phyloP scores from a whole-genome alignment of 225 moss, liverwort and hornwort species.

The Lunularia cruciata region DNA sequence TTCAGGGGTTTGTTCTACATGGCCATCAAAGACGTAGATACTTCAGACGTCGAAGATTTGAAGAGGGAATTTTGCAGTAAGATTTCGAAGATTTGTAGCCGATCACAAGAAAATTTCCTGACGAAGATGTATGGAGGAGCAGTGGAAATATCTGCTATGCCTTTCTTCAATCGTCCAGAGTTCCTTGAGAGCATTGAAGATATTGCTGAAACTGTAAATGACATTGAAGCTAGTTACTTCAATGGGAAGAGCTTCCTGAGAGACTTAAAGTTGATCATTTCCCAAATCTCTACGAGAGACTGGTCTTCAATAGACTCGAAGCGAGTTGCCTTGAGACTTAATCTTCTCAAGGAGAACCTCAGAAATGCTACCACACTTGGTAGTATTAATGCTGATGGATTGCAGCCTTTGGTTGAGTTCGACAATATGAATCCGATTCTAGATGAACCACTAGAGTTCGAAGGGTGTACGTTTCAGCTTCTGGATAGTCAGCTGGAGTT shows the following conservation, averaged over 20 bases:
- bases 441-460: constrained; percentile 24
- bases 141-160: constrained; percentile 57
- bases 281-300: constrained; percentile 35
- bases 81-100: constrained; percentile 44
- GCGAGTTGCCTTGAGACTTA: constrained; percentile 47
- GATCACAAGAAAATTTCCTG: constrained; percentile 44
- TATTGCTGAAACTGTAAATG: constrained; percentile 37
- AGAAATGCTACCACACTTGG: constrained; percentile 37
- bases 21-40: constrained; percentile 64
- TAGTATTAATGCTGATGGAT: constrained; percentile 20
- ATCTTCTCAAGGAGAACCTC: constrained; percentile 39
- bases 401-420: constrained; percentile 28
- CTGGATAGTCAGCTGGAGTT: constrained; percentile 41
- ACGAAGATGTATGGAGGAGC: constrained; percentile 63
- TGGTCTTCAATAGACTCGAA: constrained; percentile 28
- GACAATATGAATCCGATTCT: constrained; percentile 34
- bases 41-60: constrained; percentile 57
- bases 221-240: constrained; percentile 20
- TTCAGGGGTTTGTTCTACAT: constrained; percentile 64
- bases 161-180: constrained; percentile 52
- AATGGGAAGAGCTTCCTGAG: constrained; percentile 42
- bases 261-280: constrained; percentile 55
- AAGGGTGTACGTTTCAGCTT: neutral
- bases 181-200: constrained; percentile 58
- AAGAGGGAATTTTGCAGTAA: constrained; percentile 56